phyloP scores from a whole-genome alignment of 192 early-diverging fungal genomes.

The Phycomyces nitens region DNA sequence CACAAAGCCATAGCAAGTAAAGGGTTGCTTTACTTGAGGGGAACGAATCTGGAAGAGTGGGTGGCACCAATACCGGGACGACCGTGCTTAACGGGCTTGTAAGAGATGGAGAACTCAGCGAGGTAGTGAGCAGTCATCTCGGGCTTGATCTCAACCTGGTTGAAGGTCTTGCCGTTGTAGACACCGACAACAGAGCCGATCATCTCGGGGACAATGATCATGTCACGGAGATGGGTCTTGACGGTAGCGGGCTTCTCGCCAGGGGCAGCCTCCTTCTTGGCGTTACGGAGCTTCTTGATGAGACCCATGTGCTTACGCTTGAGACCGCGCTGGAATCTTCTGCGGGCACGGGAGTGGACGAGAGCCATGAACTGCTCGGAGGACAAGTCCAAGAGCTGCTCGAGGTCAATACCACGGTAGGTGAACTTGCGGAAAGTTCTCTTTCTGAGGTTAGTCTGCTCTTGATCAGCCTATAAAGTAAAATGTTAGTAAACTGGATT shows the following conservation, averaged over 20 bases:
- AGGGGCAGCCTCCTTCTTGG: conserved; percentile 87
- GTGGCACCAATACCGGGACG: conserved; percentile 99
- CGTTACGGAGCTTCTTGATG: conserved; percentile 99
- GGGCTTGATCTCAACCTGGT: conserved; percentile 94
- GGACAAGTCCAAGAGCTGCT: conserved; percentile 91
- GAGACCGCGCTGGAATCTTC: conserved; percentile 97
- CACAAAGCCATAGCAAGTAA: neutral
- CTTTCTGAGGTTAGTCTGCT: conserved; percentile 62
- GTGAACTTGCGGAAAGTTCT: conserved; percentile 96
- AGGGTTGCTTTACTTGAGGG: conserved; percentile 67
- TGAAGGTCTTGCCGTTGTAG: conserved; percentile 99
- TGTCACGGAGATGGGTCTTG: conserved; percentile 99
- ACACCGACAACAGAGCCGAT: conserved; percentile 93
- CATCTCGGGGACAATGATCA: conserved; percentile 99
- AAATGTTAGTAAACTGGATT: neutral
- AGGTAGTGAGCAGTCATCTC: conserved; percentile 36
- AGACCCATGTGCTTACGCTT: conserved; percentile 99
- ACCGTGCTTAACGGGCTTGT: conserved; percentile 99
- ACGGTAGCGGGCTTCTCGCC: conserved; percentile 93
- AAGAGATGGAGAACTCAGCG: conserved; percentile 65
- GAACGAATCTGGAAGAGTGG: conserved; percentile 92
- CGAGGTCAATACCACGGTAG: conserved; percentile 96
- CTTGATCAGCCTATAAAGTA: conserved; percentile 23
- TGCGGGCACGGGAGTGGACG: conserved; percentile 92
- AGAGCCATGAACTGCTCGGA: conserved; percentile 91